Percentiles rank a stretch among this genome's conserved stretches.
Evolutionary conservation across 495 filamentous ascomycete genomes (phyloP).

Genomic region (Aspergillus sclerotioniger): DNA sequence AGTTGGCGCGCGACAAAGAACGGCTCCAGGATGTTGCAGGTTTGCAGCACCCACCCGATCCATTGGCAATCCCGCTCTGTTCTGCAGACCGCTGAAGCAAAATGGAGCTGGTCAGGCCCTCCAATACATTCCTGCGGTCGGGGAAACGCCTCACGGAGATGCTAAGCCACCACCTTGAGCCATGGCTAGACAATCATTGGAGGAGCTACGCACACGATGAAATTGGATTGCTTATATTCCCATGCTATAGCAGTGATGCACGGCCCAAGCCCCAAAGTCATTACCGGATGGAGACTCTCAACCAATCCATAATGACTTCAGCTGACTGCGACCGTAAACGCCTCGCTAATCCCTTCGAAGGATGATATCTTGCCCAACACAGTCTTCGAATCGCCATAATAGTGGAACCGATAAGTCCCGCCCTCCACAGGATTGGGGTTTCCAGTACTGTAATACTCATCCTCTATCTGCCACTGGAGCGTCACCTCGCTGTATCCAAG

Average conservation of each 20-base stretch:
- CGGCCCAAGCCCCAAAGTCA: neutral
- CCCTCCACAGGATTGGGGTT: slow-evolving; percentile 39
- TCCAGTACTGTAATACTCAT: slow-evolving; percentile 43
- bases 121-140: neutral
- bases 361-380: slow-evolving; percentile 61
- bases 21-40: neutral
- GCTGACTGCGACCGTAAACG: slow-evolving; percentile 52
- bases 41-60: slow-evolving; percentile 1
- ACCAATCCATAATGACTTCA: neutral
- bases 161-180: neutral
- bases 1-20: slow-evolving; percentile 14
- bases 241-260: neutral
- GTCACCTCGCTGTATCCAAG: slow-evolving; percentile 77
- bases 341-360: slow-evolving; percentile 74
- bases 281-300: neutral
- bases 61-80: slow-evolving; percentile 2
- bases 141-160: neutral
- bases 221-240: neutral
- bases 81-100: neutral
- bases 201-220: neutral
- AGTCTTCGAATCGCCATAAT: slow-evolving; percentile 81
- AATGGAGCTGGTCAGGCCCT: neutral
- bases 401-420: slow-evolving; percentile 77
- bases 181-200: neutral
- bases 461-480: slow-evolving; percentile 76